Conservation (phyloP, 768 basidiomycete species). For the Infundibulicybe gibba region DNA sequence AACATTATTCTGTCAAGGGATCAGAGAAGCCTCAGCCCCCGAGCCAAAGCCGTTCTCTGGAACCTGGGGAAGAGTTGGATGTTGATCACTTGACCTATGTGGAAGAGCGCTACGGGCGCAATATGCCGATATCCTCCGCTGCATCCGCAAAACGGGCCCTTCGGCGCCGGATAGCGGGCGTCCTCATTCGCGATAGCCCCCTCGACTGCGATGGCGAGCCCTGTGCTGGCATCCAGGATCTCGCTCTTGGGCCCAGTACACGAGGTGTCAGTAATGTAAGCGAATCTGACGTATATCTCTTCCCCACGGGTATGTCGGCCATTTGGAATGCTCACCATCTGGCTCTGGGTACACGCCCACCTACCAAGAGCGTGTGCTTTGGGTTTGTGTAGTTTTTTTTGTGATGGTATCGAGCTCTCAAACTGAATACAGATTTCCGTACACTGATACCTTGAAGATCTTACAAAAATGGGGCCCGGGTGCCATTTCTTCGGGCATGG, state of each 20-base stretch:
- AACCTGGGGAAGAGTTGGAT: constrained; percentile 43
- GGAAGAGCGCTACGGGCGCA: constrained; percentile 94
- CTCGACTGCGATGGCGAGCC: constrained; percentile 29
- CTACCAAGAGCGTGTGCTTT: constrained; percentile 87
- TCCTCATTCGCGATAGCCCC: constrained; percentile 59
- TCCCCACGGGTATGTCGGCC: constrained; percentile 86
- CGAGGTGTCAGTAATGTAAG: constrained; percentile 66
- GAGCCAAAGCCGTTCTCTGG: constrained; percentile 6
- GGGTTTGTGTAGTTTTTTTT: constrained; percentile 53
- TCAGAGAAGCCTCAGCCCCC: constrained; percentile 6
- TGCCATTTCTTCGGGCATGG: constrained; percentile 87
- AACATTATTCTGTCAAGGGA: constrained; percentile 51
- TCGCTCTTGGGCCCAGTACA: constrained; percentile 56
- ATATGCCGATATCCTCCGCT: constrained; percentile 71
- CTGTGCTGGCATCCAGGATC: constrained; percentile 40
- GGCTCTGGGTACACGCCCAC: constrained; percentile 44
- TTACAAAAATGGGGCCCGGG: constrained; percentile 97
- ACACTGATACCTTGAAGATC: constrained; percentile 92
- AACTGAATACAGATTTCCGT: constrained; percentile 71
- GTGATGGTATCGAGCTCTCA: not conserved
- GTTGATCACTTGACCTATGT: constrained; percentile 72
- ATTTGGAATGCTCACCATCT: constrained; percentile 91
- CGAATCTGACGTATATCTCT: constrained; percentile 89
- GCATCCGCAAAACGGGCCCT: constrained; percentile 83
- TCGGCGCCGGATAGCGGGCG: constrained; percentile 86